These are phyloP conservation scores for Cystofilobasidium ferigula DNA, from an alignment of 768 basidiomycete species.

Conservation along the genomic window DNA sequence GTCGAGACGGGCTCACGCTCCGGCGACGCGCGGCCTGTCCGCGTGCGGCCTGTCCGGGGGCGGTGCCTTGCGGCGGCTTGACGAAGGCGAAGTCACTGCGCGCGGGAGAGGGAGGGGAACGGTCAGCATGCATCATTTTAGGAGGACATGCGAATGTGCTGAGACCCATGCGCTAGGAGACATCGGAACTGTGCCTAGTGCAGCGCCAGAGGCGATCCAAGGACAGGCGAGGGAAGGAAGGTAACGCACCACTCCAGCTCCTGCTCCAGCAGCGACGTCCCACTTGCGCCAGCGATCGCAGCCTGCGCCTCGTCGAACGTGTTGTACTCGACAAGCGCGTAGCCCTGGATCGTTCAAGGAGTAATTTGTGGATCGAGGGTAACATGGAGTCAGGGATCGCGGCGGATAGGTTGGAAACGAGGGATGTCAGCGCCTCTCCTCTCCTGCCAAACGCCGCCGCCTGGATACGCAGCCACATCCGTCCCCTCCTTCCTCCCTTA, in stretches of 20 bases:
- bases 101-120: too few relatives aligned
- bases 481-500: too few relatives aligned
- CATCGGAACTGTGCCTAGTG: background rate
- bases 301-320: conserved; percentile 86
- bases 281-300: conserved; percentile 81
- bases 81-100: conserved; percentile 78
- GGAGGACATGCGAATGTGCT: background rate
- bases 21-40: conserved; percentile 22
- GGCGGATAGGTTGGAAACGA: too few relatives aligned
- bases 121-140: background rate
- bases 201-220: background rate
- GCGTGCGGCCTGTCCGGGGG: conserved; percentile 10
- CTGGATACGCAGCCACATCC: too few relatives aligned
- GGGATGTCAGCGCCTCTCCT: too few relatives aligned
- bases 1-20: conserved; percentile 18
- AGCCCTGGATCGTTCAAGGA: conserved; percentile 52
- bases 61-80: conserved; percentile 48
- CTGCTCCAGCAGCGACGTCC: conserved; percentile 74
- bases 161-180: too few relatives aligned
- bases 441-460: too few relatives aligned
- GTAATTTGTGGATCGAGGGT: background rate
- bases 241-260: conserved; percentile 49
- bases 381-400: too few relatives aligned
- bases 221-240: conserved; percentile 3
- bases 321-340: conserved; percentile 94